Evolutionary conservation across 208 protist species (phyloP).

Genomic region (Strigomonas galati): DNA sequence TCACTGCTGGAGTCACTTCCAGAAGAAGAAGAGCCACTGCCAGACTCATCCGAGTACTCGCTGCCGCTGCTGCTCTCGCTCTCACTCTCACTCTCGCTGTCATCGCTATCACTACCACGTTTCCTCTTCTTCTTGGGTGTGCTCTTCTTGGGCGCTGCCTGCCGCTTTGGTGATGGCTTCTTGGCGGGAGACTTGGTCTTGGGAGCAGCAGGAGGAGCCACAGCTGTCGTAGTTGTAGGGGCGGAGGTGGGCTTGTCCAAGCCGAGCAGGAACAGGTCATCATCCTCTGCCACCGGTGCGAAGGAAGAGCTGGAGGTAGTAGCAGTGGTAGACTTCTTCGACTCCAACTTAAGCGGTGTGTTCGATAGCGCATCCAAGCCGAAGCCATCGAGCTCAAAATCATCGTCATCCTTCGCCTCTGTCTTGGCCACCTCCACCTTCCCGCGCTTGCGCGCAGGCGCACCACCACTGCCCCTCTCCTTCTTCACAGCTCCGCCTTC

Average conservation of each 20-base stretch:
- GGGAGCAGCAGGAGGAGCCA: background rate
- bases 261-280: slow-evolving; percentile 31
- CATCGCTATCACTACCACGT: slow-evolving; percentile 21
- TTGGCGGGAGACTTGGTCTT: slow-evolving; percentile 6
- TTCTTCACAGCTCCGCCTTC: slow-evolving; percentile 4
- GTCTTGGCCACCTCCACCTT: slow-evolving; percentile 17
- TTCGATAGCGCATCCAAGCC: slow-evolving; percentile 61
- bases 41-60: slow-evolving; percentile 2
- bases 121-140: background rate
- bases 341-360: background rate
- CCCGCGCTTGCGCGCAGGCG: slow-evolving; percentile 15
- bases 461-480: background rate
- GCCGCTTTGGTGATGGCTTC: slow-evolving; percentile 10
- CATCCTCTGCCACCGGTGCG: slow-evolving; percentile 19
- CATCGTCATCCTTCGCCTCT: slow-evolving; percentile 31
- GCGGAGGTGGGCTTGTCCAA: background rate
- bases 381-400: slow-evolving; percentile 73
- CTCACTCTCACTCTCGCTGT: slow-evolving; percentile 23
- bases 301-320: too few species aligned
- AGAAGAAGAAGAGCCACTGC: slow-evolving; percentile 3
- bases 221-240: slow-evolving; percentile 5
- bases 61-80: slow-evolving; percentile 19
- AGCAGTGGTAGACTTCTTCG: background rate
- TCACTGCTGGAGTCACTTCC: slow-evolving; percentile 1
- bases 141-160: slow-evolving; percentile 4